Evolutionary conservation across 2,329 filamentous ascomycete species (phyloP).

Genomic region (Cryphonectria japonica): DNA sequence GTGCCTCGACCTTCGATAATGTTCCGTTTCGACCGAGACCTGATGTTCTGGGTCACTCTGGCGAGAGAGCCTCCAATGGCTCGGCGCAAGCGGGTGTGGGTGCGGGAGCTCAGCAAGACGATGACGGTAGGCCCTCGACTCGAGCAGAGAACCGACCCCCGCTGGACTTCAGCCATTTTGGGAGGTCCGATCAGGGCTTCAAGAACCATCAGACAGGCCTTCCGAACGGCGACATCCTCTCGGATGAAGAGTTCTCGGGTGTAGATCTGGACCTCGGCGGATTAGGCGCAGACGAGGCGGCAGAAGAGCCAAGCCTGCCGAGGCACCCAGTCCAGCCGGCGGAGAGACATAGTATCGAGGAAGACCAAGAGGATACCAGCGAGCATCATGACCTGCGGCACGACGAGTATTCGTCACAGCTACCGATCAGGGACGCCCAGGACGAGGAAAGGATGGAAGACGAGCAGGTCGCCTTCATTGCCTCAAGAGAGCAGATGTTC

Average conservation of each 20-base stretch:
- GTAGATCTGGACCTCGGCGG: constrained; percentile 20
- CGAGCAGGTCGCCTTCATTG: constrained; percentile 25
- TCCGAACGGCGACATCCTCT: constrained; percentile 13
- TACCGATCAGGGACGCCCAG: constrained; percentile 21
- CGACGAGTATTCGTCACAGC: constrained; percentile 22
- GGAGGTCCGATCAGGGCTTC: constrained; percentile 2
- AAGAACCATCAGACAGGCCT: not conserved
- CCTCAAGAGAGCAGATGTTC: constrained; percentile 28
- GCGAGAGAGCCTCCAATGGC: constrained; percentile 6
- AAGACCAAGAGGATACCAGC: constrained; percentile 5
- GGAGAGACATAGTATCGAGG: not conserved
- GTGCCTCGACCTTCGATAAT: constrained; percentile 16
- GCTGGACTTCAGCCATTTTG: constrained; percentile 25
- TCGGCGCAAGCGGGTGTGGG: constrained; percentile 5
- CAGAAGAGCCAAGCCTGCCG: constrained; percentile 21
- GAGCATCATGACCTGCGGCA: constrained; percentile 28
- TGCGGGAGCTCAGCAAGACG: constrained; percentile 10
- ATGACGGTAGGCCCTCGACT: constrained; percentile 20
- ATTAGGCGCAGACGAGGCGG: not conserved
- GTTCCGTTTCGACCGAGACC: constrained; percentile 18
- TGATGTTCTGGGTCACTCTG: not conserved
- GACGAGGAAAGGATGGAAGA: constrained; percentile 22
- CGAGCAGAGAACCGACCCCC: constrained; percentile 27
- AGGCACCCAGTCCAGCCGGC: constrained; percentile 15
- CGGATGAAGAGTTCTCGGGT: constrained; percentile 25